These are phyloP conservation scores for Vigna nakashimae DNA, from an alignment of 306 rosid species.

Conservation along the genomic window DNA sequence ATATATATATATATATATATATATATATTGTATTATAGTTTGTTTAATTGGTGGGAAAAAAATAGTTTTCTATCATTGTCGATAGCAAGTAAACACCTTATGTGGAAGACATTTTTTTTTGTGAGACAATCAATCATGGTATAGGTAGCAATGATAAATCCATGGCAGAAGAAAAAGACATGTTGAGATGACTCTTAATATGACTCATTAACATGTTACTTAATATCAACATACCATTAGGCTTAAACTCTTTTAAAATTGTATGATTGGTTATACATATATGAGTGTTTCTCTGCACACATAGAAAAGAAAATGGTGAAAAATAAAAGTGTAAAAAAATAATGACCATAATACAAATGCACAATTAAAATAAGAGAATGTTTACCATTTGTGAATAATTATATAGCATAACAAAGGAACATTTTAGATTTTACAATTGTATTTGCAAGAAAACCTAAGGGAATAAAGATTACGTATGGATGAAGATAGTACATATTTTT, in stretches of 20 bases:
- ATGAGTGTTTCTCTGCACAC: too few relatives aligned
- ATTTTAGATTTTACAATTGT: too few relatives aligned
- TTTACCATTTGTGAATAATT: background rate
- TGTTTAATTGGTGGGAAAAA: background rate
- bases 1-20: too few relatives aligned
- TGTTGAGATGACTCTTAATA: background rate
- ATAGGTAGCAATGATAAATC: background rate
- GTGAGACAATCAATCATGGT: conserved; percentile 10
- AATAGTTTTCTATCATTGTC: background rate
- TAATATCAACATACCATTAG: background rate
- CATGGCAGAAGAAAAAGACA: background rate
- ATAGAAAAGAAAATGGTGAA: background rate
- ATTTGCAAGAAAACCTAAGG: background rate
- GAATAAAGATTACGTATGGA: background rate
- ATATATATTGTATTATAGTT: background rate
- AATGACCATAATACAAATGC: background rate
- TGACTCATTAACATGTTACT: background rate
- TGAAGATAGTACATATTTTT: background rate
- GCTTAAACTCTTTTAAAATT: too few relatives aligned
- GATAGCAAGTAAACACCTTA: background rate
- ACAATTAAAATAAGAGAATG: background rate
- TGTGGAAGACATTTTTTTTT: background rate
- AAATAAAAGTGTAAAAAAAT: background rate
- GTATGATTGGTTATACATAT: too few relatives aligned
- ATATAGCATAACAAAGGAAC: background rate